phyloP scores from a whole-genome alignment of 768 basidiomycete genomes.

The Suillus weaverae region DNA sequence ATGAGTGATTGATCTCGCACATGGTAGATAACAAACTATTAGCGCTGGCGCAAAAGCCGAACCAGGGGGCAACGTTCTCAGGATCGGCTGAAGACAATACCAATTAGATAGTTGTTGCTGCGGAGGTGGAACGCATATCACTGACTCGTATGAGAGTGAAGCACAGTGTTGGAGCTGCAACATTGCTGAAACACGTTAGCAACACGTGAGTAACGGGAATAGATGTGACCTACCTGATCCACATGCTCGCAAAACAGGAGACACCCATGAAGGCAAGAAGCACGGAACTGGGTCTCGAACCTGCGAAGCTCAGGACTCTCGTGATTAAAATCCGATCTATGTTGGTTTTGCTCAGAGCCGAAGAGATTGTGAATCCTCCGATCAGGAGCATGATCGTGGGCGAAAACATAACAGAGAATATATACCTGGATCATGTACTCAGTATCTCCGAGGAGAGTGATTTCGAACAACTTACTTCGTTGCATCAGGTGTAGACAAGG shows the following conservation, averaged over 20 bases:
- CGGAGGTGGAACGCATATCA: slow-evolving; percentile 9
- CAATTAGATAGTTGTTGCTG: slow-evolving; percentile 7
- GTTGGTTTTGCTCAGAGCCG: slow-evolving; percentile 92
- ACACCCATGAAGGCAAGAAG: slow-evolving; percentile 94
- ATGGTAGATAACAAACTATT: slow-evolving; percentile 58
- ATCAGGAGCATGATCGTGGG: slow-evolving; percentile 98
- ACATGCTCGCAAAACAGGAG: slow-evolving; percentile 98
- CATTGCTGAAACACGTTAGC: slow-evolving; percentile 60
- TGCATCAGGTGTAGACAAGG: slow-evolving; percentile 63
- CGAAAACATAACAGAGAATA: slow-evolving; percentile 95
- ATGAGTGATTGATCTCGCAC: slow-evolving; percentile 7
- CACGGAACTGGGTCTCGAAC: slow-evolving; percentile 82
- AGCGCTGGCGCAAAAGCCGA: slow-evolving; percentile 87
- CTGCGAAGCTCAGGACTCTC: slow-evolving; percentile 85
- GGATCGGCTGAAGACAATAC: slow-evolving; percentile 68
- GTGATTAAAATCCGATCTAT: slow-evolving; percentile 93
- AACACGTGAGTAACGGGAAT: background rate
- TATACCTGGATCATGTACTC: slow-evolving; percentile 52
- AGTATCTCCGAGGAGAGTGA: slow-evolving; percentile 6
- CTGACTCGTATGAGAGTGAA: slow-evolving; percentile 91
- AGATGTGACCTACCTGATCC: slow-evolving; percentile 72
- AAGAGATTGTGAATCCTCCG: slow-evolving; percentile 96
- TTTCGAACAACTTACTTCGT: slow-evolving; percentile 60
- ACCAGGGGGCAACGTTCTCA: slow-evolving; percentile 84
- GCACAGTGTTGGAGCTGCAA: slow-evolving; percentile 95